Evolutionary conservation across 176 grass and related monocot species (phyloP), one percentile per base, ranked within the genome.

Genomic region (Rhynchospora pubera): DNA sequence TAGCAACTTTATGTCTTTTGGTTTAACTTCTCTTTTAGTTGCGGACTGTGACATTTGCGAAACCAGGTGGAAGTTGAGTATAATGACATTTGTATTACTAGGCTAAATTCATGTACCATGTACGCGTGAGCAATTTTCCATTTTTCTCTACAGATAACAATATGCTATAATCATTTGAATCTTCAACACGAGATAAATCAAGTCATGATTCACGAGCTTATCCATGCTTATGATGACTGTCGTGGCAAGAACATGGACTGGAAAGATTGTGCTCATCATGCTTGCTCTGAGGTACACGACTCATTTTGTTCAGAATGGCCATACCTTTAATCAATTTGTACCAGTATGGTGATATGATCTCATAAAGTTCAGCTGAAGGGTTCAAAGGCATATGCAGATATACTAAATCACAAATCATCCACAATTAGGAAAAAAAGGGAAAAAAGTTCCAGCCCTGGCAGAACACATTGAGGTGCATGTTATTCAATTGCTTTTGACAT

Each of bases 181-280:
- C 21, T 58, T 32, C 90, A 93, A 87, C 89, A 99, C 65, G 79
- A 93, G 79, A 91, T 99, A 87, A 88, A 73, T 62, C 96, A 91
- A 82, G 67, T 90, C 62, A 1, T 99, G 48, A 93, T 93, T 90
- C 96, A 95, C 82, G 96, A 93, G 51, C 83, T 99, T 77, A 85
- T 99, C 84, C 92, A 99, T 87, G 96, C 92, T 82, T 95, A 99
- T 84, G 96, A 99, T 65, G 96, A 95, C 52, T 99, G 96, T 0
- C 85, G 91, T 75, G 74, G 23, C 65, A 99, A 95, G 86, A 94
- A 97, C 83, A 0, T 99, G 45, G 82, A 95, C 61, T 93, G 92
- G 92, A 90, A 32, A 64, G 95, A 99, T 89, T 99, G 96, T 70
- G 92, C 79, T 66, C 96, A 99, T 79, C 92, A 99, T 89, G 96